Evolutionary conservation across 2,329 filamentous ascomycete genomes (phyloP).

Genomic region (Colletotrichum melonis): DNA sequence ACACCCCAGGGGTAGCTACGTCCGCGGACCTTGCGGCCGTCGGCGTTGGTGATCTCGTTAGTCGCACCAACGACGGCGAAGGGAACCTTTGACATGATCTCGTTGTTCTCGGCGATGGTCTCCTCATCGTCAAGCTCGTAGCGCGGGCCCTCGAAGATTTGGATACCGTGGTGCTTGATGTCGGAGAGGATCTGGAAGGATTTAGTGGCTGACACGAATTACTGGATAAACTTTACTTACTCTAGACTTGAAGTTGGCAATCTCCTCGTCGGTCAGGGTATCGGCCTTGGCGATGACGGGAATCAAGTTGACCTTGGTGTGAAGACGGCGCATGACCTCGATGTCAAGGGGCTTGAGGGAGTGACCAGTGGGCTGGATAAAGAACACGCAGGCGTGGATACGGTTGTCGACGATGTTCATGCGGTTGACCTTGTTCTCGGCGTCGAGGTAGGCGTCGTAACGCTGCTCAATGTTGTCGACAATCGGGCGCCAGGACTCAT

Average conservation of each 20-base stretch:
- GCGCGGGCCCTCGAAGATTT: slow-evolving; percentile 98
- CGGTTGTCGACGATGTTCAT: slow-evolving; percentile 99
- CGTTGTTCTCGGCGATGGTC: slow-evolving; percentile 99
- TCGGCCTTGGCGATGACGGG: slow-evolving; percentile 99
- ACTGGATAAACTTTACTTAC: slow-evolving; percentile 66
- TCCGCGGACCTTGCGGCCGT: slow-evolving; percentile 95
- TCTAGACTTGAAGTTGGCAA: slow-evolving; percentile 92
- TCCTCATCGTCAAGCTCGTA: slow-evolving; percentile 99
- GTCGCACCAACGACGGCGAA: slow-evolving; percentile 98
- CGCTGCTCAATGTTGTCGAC: slow-evolving; percentile 99
- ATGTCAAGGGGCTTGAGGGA: slow-evolving; percentile 98
- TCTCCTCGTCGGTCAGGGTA: slow-evolving; percentile 97
- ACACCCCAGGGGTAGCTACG: slow-evolving; percentile 98
- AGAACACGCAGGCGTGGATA: slow-evolving; percentile 98
- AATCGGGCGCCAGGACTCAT: slow-evolving; percentile 99
- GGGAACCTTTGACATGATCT: slow-evolving; percentile 99
- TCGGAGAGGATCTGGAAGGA: slow-evolving; percentile 86
- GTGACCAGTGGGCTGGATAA: slow-evolving; percentile 98
- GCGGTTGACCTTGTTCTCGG: slow-evolving; percentile 99
- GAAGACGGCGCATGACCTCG: slow-evolving; percentile 98
- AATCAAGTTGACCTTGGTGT: slow-evolving; percentile 99
- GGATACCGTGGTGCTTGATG: slow-evolving; percentile 96
- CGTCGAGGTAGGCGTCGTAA: slow-evolving; percentile 97
- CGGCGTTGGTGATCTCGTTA: slow-evolving; percentile 88
- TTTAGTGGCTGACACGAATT: slow-evolving; percentile 22